Conservation (phyloP, 495 filamentous ascomycete genomes). For the Chaetomidium leptoderma region DNA sequence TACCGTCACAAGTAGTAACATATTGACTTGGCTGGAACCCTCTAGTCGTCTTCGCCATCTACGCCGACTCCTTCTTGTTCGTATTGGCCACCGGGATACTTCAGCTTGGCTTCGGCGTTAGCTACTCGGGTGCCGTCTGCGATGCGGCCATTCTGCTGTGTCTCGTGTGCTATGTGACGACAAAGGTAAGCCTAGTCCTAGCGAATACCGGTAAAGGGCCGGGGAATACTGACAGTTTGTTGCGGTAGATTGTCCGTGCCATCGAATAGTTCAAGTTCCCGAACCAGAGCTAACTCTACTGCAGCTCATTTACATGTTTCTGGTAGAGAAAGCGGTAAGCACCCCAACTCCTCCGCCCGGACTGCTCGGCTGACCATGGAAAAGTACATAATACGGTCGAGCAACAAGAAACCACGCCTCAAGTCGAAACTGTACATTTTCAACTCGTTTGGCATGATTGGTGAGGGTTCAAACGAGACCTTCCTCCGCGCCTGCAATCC, state of each 20-base stretch:
- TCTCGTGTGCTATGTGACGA: conserved; percentile 49
- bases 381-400: conserved; percentile 47
- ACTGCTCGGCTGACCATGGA: not conserved
- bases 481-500: not conserved
- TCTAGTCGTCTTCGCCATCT: conserved; percentile 49
- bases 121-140: conserved; percentile 41
- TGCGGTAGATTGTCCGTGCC: conserved; percentile 38
- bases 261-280: not conserved
- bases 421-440: conserved; percentile 49
- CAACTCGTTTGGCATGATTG: conserved; percentile 51
- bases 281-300: conserved; percentile 5
- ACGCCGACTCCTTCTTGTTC: conserved; percentile 49
- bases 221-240: conserved; percentile 8
- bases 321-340: conserved; percentile 52
- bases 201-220: not conserved
- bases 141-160: conserved; percentile 48
- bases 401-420: conserved; percentile 38
- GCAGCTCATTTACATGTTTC: conserved; percentile 50
- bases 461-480: conserved; percentile 26
- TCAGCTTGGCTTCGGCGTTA: conserved; percentile 46
- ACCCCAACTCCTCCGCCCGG: not conserved
- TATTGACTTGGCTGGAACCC: not conserved
- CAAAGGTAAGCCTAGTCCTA: conserved; percentile 38
- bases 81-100: conserved; percentile 48
- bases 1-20: not conserved